phyloP scores from a whole-genome alignment of 176 grass and related monocot species.

The Pharus latifolius region DNA sequence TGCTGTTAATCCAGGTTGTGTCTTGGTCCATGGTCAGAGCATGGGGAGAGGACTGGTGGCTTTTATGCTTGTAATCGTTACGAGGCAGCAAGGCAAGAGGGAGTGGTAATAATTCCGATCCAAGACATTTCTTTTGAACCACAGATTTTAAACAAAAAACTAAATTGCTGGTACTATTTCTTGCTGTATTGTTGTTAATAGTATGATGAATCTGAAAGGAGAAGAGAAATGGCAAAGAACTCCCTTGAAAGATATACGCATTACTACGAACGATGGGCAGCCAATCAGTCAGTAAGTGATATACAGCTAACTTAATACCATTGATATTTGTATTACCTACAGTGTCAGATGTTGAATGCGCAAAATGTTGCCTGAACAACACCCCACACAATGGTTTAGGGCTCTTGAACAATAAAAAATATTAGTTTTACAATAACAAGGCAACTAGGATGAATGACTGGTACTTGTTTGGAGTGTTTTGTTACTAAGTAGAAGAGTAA shows the following conservation, averaged over 20 bases:
- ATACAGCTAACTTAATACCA: background rate
- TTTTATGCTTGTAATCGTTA: slow-evolving; percentile 99
- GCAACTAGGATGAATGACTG: background rate
- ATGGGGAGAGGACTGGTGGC: slow-evolving; percentile 96
- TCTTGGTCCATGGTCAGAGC: slow-evolving; percentile 96
- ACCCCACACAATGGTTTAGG: no score
- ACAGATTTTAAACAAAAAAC: background rate
- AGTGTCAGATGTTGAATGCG: background rate
- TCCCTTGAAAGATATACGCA: slow-evolving; percentile 99
- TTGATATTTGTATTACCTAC: background rate
- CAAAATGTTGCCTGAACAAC: background rate
- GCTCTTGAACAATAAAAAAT: no score
- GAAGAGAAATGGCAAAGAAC: slow-evolving; percentile 99
- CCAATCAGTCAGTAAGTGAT: slow-evolving; percentile 93
- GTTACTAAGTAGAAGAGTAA: no score
- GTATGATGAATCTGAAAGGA: slow-evolving; percentile 99
- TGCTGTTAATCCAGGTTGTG: slow-evolving; percentile 54
- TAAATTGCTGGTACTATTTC: background rate
- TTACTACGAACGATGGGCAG: slow-evolving; percentile 99
- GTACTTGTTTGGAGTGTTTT: no score
- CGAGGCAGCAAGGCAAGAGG: slow-evolving; percentile 96
- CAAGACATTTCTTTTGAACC: background rate
- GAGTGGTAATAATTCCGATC: slow-evolving; percentile 64
- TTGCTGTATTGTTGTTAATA: slow-evolving; percentile 29
- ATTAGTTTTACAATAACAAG: background rate